phyloP scores from a whole-genome alignment of 805 yeast species.

The Hanseniaspora pseudoguilliermondii region DNA sequence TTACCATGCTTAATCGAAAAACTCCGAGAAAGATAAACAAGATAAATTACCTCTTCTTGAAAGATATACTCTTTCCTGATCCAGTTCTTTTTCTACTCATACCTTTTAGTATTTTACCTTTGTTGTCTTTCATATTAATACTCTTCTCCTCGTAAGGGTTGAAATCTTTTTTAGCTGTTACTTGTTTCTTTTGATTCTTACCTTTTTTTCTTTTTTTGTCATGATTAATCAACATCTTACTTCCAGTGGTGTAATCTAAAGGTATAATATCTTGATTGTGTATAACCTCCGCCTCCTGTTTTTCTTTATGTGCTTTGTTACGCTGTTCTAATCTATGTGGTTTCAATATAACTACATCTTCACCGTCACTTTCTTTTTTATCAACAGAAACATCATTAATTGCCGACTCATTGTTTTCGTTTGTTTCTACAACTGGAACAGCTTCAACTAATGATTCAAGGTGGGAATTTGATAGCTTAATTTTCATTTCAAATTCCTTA shows the following conservation, averaged over 20 bases:
- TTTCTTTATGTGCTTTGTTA: slow-evolving; percentile 7
- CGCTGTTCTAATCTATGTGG: slow-evolving; percentile 17
- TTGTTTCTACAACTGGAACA: slow-evolving; percentile 5
- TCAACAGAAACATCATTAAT: slow-evolving; percentile 1
- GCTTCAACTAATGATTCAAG: background rate
- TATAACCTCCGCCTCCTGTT: slow-evolving; percentile 7
- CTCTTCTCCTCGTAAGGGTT: slow-evolving; percentile 36
- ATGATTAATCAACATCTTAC: slow-evolving; percentile 30
- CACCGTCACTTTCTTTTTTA: slow-evolving; percentile 18
- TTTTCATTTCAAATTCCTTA: slow-evolving; percentile 13
- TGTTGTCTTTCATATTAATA: slow-evolving; percentile 22
- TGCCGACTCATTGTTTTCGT: slow-evolving; percentile 4
- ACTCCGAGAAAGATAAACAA: no score
- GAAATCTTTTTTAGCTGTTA: slow-evolving; percentile 39
- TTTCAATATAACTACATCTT: slow-evolving; percentile 34
- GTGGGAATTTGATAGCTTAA: background rate
- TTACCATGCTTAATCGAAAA: no score
- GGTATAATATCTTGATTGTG: slow-evolving; percentile 18
- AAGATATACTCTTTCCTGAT: slow-evolving; percentile 7
- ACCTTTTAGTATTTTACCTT: slow-evolving; percentile 15
- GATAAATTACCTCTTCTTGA: background rate
- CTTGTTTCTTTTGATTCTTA: slow-evolving; percentile 18
- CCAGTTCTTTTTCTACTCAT: background rate
- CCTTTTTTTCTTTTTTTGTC: slow-evolving; percentile 13
- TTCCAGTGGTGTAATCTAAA: slow-evolving; percentile 36